Percentiles rank a stretch among this genome's conserved stretches.
Evolutionary conservation across 1,139 yeast species (phyloP).

Genomic region (Yamadazyma membranifaciens): DNA sequence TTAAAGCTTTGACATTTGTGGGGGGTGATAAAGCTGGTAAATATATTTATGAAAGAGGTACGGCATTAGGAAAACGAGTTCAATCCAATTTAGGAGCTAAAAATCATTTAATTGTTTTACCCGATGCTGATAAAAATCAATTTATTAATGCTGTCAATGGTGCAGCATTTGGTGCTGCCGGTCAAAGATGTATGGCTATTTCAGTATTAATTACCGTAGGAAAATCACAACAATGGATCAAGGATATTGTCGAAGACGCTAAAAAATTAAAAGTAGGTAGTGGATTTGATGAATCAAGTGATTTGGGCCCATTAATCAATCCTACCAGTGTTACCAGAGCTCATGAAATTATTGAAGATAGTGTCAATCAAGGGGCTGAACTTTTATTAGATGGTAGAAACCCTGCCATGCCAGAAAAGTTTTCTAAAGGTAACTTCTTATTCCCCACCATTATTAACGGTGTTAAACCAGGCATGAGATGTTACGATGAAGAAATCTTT

Average conservation of each 20-base stretch:
- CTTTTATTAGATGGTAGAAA: conserved; percentile 66
- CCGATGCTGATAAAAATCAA: conserved; percentile 68
- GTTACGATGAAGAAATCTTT: conserved; percentile 74
- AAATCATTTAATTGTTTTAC: conserved; percentile 71
- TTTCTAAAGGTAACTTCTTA: conserved; percentile 67
- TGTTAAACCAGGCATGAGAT: conserved; percentile 67
- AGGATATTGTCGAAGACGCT: conserved; percentile 60
- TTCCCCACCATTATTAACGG: conserved; percentile 70
- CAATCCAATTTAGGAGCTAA: conserved; percentile 80
- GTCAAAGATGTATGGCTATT: conserved; percentile 84
- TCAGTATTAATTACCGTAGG: conserved; percentile 78
- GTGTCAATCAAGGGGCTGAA: conserved; percentile 58
- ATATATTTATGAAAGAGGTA: conserved; percentile 67
- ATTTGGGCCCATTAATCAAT: conserved; percentile 72
- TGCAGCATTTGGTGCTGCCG: conserved; percentile 85
- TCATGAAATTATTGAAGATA: conserved; percentile 53
- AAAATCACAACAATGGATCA: conserved; percentile 61
- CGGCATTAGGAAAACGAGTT: conserved; percentile 70
- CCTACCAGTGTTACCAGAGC: conserved; percentile 58
- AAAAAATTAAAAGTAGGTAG: conserved; percentile 59
- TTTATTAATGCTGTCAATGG: conserved; percentile 69
- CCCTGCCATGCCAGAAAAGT: conserved; percentile 30
- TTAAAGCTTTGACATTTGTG: conserved; percentile 76
- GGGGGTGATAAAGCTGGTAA: conserved; percentile 79
- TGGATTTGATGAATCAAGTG: conserved; percentile 61